A percentile compares a stretch with the other conserved stretches of the same genome.
These are phyloP conservation scores for Amniculicola lignicola DNA, from an alignment of 495 filamentous ascomycete species.

Conservation along the genomic window DNA sequence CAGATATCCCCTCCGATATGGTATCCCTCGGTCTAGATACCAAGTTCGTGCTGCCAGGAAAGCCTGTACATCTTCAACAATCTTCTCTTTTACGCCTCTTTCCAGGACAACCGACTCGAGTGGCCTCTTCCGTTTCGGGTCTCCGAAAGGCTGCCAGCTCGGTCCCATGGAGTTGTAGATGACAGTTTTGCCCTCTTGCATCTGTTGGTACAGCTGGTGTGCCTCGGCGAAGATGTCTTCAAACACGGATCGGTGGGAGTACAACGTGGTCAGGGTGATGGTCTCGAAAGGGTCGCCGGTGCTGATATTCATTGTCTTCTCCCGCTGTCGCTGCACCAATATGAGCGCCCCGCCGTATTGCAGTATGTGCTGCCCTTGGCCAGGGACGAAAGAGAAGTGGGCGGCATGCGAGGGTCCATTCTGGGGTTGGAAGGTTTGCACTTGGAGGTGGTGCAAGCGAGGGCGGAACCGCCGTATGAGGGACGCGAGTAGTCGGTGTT, in stretches of 20 bases:
- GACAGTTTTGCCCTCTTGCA: conserved; percentile 88
- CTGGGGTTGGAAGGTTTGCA: conserved; percentile 61
- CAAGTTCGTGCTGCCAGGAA: conserved; percentile 76
- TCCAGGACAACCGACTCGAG: conserved; percentile 85
- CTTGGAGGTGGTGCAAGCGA: conserved; percentile 63
- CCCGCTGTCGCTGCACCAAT: conserved; percentile 77
- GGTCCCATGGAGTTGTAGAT: conserved; percentile 83
- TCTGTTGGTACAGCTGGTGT: conserved; percentile 67
- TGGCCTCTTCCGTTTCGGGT: conserved; percentile 81
- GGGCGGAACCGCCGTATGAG: conserved; percentile 59
- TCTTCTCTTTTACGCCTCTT: conserved; percentile 75
- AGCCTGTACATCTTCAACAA: conserved; percentile 81
- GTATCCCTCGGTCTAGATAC: conserved; percentile 94
- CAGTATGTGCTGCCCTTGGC: conserved; percentile 81
- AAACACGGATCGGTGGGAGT: conserved; percentile 80
- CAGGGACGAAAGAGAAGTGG: conserved; percentile 83
- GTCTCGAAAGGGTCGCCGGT: conserved; percentile 90
- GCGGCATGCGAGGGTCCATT: conserved; percentile 71
- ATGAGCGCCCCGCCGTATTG: conserved; percentile 84
- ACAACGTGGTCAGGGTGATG: conserved; percentile 86
- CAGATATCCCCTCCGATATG: conserved; percentile 89
- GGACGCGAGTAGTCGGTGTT: conserved; percentile 50
- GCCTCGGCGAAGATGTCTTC: conserved; percentile 82
- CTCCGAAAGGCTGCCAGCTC: conserved; percentile 79
- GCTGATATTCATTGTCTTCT: conserved; percentile 65